Conservation (phyloP, 2,329 filamentous ascomycete species). For the Pestalotiopsis sp. region DNA sequence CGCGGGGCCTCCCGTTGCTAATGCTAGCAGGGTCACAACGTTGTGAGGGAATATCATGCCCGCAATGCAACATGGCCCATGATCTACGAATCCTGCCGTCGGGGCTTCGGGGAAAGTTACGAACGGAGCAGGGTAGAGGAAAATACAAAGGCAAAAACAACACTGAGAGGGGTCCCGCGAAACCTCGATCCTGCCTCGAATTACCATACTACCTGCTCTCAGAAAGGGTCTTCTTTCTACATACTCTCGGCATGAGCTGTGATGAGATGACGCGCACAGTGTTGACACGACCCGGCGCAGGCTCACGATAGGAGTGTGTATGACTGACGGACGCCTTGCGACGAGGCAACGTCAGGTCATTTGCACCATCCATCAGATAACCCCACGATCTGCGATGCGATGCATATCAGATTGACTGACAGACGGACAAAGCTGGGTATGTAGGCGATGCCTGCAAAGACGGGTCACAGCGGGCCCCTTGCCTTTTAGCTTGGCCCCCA, state of each 20-base stretch:
- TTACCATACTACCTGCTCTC: background rate
- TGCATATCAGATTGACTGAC: too few species aligned
- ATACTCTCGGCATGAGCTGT: background rate
- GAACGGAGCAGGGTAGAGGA: background rate
- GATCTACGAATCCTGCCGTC: background rate
- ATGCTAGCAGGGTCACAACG: background rate
- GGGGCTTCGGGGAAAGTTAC: background rate
- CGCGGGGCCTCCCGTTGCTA: background rate
- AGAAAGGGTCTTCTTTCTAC: background rate
- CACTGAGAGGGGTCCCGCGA: background rate
- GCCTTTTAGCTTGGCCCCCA: too few species aligned
- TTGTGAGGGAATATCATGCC: background rate
- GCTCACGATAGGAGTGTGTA: background rate
- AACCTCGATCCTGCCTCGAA: background rate
- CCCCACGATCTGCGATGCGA: too few species aligned
- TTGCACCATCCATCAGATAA: too few species aligned
- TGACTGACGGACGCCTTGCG: too few species aligned
- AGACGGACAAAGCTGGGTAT: too few species aligned
- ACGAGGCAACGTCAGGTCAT: too few species aligned
- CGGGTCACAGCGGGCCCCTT: too few species aligned
- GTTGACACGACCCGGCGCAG: background rate
- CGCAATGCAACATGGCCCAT: background rate
- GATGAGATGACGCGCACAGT: background rate
- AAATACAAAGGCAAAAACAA: background rate
- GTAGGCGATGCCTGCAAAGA: too few species aligned